Conservation (phyloP, 176 grass and related monocot genomes). For the Thinopyrum elongatum region DNA sequence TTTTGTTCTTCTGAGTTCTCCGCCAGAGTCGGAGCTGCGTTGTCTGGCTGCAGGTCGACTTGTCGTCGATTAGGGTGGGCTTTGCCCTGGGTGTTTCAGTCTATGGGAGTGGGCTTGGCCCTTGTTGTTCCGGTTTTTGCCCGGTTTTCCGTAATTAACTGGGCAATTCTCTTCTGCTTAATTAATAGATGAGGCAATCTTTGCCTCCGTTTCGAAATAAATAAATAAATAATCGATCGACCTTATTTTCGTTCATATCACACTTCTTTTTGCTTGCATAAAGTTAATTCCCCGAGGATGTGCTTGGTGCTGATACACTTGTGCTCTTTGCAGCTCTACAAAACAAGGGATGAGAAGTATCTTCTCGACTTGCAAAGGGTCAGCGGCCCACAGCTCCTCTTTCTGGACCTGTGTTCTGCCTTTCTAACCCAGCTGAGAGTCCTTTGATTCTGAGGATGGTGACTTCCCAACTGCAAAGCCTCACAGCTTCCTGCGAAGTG, state of each 20-base stretch:
- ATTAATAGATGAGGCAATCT: no score
- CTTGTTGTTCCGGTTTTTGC: no score
- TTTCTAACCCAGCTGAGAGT: conserved; percentile 89
- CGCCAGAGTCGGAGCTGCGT: no score
- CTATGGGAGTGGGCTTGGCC: no score
- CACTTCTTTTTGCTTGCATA: not conserved
- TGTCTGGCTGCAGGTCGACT: no score
- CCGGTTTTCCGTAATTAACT: no score
- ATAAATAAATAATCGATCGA: no score
- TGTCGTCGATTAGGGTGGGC: no score
- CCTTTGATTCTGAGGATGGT: conserved; percentile 41
- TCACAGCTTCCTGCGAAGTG: not conserved
- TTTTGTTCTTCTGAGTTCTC: no score
- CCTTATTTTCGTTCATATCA: not conserved
- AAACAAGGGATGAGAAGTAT: conserved; percentile 92
- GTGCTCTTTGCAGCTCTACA: conserved; percentile 64
- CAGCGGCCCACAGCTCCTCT: conserved; percentile 77
- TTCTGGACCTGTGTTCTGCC: conserved; percentile 82
- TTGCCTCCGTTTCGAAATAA: no score
- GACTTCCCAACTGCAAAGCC: not conserved
- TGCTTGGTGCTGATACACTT: conserved; percentile 18
- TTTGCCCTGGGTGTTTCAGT: no score
- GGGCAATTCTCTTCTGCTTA: no score
- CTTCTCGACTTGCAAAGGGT: conserved; percentile 85
- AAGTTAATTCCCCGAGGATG: not conserved